phyloP scores from a whole-genome alignment of 176 grass and related monocot species.

The Themeda triandra region DNA sequence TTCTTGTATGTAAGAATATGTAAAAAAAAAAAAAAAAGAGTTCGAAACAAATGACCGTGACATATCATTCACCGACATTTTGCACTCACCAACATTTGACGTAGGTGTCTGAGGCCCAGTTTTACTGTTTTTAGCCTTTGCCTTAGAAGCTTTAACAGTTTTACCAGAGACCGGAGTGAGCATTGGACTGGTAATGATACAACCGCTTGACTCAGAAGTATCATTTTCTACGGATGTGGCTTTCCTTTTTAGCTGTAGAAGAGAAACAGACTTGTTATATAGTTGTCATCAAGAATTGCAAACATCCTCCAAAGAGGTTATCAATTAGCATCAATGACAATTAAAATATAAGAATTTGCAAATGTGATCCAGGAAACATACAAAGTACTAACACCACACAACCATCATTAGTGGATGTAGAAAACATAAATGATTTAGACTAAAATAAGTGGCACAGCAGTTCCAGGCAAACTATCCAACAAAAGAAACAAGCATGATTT shows the following conservation, averaged over 20 bases:
- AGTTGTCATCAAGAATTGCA: constrained; percentile 3
- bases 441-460: neutral
- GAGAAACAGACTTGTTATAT: constrained; percentile 14
- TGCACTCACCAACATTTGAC: constrained; percentile 81
- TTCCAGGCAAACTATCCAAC: neutral
- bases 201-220: constrained; percentile 67
- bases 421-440: too few relatives aligned
- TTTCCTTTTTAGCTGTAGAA: constrained; percentile 78
- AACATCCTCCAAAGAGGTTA: neutral
- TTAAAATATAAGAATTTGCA: neutral
- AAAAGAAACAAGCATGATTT: neutral
- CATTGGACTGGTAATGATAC: constrained; percentile 62
- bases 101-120: constrained; percentile 66
- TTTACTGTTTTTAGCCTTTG: constrained; percentile 74
- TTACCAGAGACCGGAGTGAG: constrained; percentile 73
- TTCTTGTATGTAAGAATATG: neutral
- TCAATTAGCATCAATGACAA: neutral
- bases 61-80: constrained; percentile 12
- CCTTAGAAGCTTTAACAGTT: constrained; percentile 56
- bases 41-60: constrained; percentile 22
- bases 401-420: neutral
- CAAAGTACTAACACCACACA: neutral
- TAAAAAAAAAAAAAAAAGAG: neutral
- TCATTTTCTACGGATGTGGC: constrained; percentile 51
- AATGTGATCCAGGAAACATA: neutral